phyloP scores from a whole-genome alignment of 169 alveolate species.

The Plasmodium vivax region DNA sequence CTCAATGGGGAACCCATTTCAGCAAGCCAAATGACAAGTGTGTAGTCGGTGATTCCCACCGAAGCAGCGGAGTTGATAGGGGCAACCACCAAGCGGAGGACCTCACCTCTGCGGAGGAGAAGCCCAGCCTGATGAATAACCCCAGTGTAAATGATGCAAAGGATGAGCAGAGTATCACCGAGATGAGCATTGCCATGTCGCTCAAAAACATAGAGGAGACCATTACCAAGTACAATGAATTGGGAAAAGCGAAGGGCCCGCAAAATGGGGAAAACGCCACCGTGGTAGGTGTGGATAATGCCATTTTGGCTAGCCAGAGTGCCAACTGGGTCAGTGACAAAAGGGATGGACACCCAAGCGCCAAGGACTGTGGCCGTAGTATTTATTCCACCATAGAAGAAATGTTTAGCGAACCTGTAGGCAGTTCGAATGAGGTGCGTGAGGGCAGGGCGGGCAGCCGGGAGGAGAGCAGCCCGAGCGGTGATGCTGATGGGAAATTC shows the following conservation, averaged over 20 bases:
- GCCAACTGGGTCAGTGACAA: background rate
- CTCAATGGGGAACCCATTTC: background rate
- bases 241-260: background rate
- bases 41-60: background rate
- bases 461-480: background rate
- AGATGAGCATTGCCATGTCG: background rate
- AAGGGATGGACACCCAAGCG: background rate
- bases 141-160: background rate
- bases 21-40: background rate
- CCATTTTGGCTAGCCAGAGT: background rate
- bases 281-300: background rate
- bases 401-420: background rate
- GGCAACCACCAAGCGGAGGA: background rate
- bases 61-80: background rate
- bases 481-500: background rate
- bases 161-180: conserved; percentile 3
- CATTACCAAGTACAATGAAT: conserved; percentile 11
- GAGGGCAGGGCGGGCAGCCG: background rate
- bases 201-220: conserved; percentile 4
- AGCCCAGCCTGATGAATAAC: background rate
- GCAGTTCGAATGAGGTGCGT: background rate
- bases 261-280: background rate
- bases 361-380: background rate
- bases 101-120: background rate
- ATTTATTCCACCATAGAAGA: background rate